phyloP scores from a whole-genome alignment of 495 filamentous ascomycete species.

The Ramalina peruviana region DNA sequence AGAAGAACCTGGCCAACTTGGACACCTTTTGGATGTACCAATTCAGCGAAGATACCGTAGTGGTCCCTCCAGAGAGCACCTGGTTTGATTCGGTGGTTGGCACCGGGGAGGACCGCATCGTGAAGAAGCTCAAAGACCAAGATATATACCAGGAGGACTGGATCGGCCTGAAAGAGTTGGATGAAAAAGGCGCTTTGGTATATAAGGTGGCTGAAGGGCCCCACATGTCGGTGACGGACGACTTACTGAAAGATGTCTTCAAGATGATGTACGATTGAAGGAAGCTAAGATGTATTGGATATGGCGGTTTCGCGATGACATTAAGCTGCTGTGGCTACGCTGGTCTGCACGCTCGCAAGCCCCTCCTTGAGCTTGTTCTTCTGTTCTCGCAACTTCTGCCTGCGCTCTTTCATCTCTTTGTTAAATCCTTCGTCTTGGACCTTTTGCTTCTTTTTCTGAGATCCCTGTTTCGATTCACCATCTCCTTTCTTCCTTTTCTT shows the following conservation, averaged over 20 bases:
- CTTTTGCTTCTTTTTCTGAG: slow-evolving; percentile 30
- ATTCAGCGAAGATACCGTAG: slow-evolving; percentile 76
- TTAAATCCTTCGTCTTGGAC: slow-evolving; percentile 27
- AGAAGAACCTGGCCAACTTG: slow-evolving; percentile 50
- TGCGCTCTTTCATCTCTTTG: slow-evolving; percentile 39
- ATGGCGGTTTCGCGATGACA: no score
- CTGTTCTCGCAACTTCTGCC: slow-evolving; percentile 43
- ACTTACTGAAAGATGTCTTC: slow-evolving; percentile 52
- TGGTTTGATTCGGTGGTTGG: slow-evolving; percentile 82
- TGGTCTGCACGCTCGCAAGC: not conserved
- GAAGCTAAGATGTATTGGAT: not conserved
- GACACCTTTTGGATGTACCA: slow-evolving; percentile 79
- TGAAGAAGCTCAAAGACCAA: slow-evolving; percentile 55
- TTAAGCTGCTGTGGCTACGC: no score
- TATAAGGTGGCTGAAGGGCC: slow-evolving; percentile 55
- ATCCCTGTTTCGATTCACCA: slow-evolving; percentile 13
- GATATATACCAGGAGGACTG: slow-evolving; percentile 82
- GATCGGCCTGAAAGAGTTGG: slow-evolving; percentile 72
- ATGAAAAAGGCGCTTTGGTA: slow-evolving; percentile 62
- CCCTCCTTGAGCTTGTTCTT: slow-evolving; percentile 28
- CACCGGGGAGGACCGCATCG: slow-evolving; percentile 3
- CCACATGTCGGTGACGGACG: slow-evolving; percentile 73
- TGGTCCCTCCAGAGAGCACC: slow-evolving; percentile 78
- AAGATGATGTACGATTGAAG: slow-evolving; percentile 17
- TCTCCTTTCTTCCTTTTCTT: slow-evolving; percentile 29